phyloP scores from a whole-genome alignment of 768 basidiomycete species.

The Hericium coralloides region DNA sequence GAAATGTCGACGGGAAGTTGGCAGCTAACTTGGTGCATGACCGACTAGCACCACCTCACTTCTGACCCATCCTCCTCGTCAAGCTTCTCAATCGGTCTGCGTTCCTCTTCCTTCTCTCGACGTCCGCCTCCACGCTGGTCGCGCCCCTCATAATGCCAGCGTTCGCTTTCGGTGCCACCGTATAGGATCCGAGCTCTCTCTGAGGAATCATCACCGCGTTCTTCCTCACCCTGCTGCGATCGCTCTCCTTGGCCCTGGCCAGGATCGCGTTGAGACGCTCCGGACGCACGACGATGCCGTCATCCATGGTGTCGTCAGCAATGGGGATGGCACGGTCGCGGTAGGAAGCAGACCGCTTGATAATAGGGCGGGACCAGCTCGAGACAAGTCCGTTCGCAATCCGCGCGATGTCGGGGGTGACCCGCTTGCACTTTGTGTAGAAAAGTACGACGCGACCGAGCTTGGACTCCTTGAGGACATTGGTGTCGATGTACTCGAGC shows the following conservation, averaged over 20 bases:
- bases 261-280: slow-evolving; percentile 64
- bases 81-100: slow-evolving; percentile 63
- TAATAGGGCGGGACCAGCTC: slow-evolving; percentile 83
- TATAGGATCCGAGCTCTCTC: slow-evolving; percentile 66
- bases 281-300: slow-evolving; percentile 22
- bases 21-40: no score
- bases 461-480: slow-evolving; percentile 84
- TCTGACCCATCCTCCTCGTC: slow-evolving; percentile 34
- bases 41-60: not conserved
- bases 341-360: slow-evolving; percentile 81
- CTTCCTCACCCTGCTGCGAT: slow-evolving; percentile 61
- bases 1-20: no score
- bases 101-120: slow-evolving; percentile 64
- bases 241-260: slow-evolving; percentile 55
- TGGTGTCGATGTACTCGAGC: slow-evolving; percentile 81
- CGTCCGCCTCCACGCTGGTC: slow-evolving; percentile 61
- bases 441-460: slow-evolving; percentile 88
- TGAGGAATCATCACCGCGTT: slow-evolving; percentile 82
- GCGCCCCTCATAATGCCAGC: slow-evolving; percentile 43
- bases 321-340: slow-evolving; percentile 63
- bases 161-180: slow-evolving; percentile 61
- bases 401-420: slow-evolving; percentile 71
- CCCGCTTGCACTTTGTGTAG: slow-evolving; percentile 93
- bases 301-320: slow-evolving; percentile 32
- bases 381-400: slow-evolving; percentile 80